Conservation (phyloP, 1,139 yeast genomes). For the Debaryomycetaceae sp. region DNA sequence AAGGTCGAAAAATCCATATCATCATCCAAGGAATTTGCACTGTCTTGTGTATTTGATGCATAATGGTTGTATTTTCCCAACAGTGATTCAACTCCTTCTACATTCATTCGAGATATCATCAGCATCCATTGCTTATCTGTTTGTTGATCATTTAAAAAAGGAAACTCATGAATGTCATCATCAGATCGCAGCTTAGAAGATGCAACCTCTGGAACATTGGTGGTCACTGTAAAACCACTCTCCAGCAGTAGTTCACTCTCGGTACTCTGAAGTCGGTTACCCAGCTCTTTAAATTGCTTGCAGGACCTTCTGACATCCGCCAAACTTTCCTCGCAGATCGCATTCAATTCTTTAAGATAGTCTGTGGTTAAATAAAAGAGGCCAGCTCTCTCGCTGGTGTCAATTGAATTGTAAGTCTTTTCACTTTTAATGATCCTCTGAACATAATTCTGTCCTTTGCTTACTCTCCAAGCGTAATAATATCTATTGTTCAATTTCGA, state of each 20-base stretch:
- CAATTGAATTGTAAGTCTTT: constrained; percentile 16
- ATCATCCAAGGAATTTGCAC: too few species aligned
- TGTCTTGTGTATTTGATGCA: too few species aligned
- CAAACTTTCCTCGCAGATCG: background rate
- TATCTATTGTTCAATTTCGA: constrained; percentile 33
- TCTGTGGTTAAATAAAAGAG: constrained; percentile 1
- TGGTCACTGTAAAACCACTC: background rate
- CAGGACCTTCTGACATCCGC: background rate
- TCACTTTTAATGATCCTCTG: constrained; percentile 19
- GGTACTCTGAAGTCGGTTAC: too few species aligned
- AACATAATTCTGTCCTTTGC: constrained; percentile 32
- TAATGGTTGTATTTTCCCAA: background rate
- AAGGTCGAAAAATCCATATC: too few species aligned
- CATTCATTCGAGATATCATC: constrained; percentile 26
- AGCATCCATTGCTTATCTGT: constrained; percentile 39
- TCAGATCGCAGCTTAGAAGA: constrained; percentile 11
- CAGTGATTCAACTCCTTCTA: constrained; percentile 1
- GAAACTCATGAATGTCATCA: constrained; percentile 12
- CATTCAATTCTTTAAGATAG: constrained; percentile 2
- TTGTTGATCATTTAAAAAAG: constrained; percentile 23
- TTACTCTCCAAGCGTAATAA: constrained; percentile 44
- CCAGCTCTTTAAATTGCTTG: background rate
- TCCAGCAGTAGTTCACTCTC: background rate
- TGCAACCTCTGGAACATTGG: background rate
- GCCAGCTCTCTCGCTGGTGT: background rate